Conservation (phyloP, 73 alveolate species). For the Tetrahymena malaccensis region DNA sequence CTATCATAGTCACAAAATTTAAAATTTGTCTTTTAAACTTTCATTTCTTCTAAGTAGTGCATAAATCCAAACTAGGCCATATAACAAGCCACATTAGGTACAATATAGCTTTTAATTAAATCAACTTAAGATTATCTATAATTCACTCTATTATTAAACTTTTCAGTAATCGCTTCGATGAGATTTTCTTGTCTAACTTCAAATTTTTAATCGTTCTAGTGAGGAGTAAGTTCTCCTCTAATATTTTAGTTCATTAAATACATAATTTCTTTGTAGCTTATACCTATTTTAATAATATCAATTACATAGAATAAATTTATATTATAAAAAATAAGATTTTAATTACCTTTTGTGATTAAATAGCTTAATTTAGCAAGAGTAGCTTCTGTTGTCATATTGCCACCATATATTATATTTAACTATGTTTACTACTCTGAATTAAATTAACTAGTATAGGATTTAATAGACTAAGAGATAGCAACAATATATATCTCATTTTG, state of each 20-base stretch:
- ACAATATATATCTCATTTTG: not conserved
- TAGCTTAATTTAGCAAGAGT: conserved; percentile 31
- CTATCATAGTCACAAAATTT: conserved; percentile 33
- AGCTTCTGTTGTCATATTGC: conserved; percentile 33
- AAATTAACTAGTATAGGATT: not conserved
- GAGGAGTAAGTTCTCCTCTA: conserved; percentile 21
- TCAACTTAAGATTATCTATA: conserved; percentile 4
- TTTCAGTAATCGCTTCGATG: conserved; percentile 9
- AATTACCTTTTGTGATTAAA: conserved; percentile 14
- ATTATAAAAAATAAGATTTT: not conserved
- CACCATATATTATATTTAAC: not conserved
- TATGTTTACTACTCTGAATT: not conserved
- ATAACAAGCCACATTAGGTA: conserved; percentile 36
- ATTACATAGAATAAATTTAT: not conserved
- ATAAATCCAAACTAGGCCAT: conserved; percentile 21
- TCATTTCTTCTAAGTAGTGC: conserved; percentile 13
- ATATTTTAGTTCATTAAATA: not conserved
- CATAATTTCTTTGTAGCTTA: not conserved
- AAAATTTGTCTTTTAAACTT: not conserved
- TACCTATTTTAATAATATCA: not conserved
- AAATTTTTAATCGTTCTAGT: not conserved
- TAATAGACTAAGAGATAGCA: not conserved
- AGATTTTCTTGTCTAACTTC: conserved; percentile 22
- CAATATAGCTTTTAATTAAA: conserved; percentile 7
- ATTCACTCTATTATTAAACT: not conserved